These are phyloP conservation scores for Punctularia strigosozonata DNA, from an alignment of 768 basidiomycete genomes.

Conservation along the genomic window DNA sequence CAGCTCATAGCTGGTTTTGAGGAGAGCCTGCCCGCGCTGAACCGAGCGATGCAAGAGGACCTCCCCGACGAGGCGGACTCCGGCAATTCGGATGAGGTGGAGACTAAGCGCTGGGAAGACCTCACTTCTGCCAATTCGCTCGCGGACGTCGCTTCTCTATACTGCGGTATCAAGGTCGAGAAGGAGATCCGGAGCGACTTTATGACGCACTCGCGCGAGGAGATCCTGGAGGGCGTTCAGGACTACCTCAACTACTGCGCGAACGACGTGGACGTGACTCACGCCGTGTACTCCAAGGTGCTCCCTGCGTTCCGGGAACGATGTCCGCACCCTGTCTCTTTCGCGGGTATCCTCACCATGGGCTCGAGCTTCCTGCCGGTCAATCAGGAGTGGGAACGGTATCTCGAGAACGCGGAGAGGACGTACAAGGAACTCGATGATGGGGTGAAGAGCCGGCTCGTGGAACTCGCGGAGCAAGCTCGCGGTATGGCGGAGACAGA, in stretches of 20 bases:
- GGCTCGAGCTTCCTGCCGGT: slow-evolving; percentile 86
- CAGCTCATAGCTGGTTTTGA: slow-evolving; percentile 24
- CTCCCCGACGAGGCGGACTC: slow-evolving; percentile 27
- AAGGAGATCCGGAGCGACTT: slow-evolving; percentile 73
- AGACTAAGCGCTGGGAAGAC: slow-evolving; percentile 77
- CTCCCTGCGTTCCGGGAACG: slow-evolving; percentile 71
- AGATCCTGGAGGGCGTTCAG: slow-evolving; percentile 51
- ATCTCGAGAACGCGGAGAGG: slow-evolving; percentile 66
- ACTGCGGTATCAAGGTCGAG: slow-evolving; percentile 72
- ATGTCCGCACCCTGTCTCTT: slow-evolving; percentile 89
- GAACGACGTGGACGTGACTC: slow-evolving; percentile 74
- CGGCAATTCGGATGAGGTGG: slow-evolving; percentile 28
- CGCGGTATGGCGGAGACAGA: slow-evolving; percentile 35
- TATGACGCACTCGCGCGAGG: slow-evolving; percentile 52
- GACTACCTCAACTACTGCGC: slow-evolving; percentile 82
- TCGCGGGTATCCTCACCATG: slow-evolving; percentile 87
- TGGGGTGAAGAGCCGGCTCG: slow-evolving; percentile 47
- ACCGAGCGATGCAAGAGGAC: slow-evolving; percentile 23
- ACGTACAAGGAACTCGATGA: slow-evolving; percentile 62
- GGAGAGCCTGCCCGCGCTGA: slow-evolving; percentile 27
- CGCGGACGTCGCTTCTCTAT: slow-evolving; percentile 81
- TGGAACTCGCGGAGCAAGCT: slow-evolving; percentile 53
- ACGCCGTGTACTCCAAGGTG: slow-evolving; percentile 63
- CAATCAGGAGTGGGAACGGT: slow-evolving; percentile 80
- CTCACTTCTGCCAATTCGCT: slow-evolving; percentile 88